Evolutionary conservation across 108 stramenopile genomes (phyloP).

Genomic region (Thalassiosira profunda): DNA sequence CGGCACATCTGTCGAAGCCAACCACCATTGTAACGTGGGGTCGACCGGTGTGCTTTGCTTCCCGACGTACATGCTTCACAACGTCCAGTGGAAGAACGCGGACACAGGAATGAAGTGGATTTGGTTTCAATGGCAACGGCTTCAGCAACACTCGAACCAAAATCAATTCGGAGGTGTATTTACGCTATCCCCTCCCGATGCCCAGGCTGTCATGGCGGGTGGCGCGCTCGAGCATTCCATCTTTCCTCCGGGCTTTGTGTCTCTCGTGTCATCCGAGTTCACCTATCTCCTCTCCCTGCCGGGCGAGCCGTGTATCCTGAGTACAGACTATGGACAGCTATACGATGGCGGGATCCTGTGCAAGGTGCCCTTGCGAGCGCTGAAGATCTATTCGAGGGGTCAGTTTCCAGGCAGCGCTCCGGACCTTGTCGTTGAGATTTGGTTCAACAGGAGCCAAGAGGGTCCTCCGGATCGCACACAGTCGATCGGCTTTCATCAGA

Average conservation of each 20-base stretch:
- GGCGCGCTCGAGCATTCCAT: slow-evolving; percentile 21
- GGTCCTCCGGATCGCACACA: slow-evolving; percentile 26
- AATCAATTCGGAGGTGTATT: slow-evolving; percentile 53
- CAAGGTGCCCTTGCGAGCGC: slow-evolving; percentile 47
- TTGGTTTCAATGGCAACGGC: slow-evolving; percentile 20
- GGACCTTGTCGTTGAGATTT: slow-evolving; percentile 47
- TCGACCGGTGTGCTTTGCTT: slow-evolving; percentile 57
- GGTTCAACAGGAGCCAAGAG: slow-evolving; percentile 39
- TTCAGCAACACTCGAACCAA: background rate
- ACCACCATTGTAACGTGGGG: slow-evolving; percentile 70
- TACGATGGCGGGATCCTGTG: slow-evolving; percentile 59
- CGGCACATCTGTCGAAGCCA: slow-evolving; percentile 54
- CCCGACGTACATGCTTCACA: slow-evolving; percentile 60
- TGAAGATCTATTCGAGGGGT: slow-evolving; percentile 51
- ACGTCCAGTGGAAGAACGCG: slow-evolving; percentile 32
- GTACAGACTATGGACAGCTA: slow-evolving; percentile 18
- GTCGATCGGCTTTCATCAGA: slow-evolving; percentile 47
- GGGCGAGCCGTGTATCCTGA: slow-evolving; percentile 32
- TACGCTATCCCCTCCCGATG: slow-evolving; percentile 50
- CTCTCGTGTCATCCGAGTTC: slow-evolving; percentile 49
- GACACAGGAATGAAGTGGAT: slow-evolving; percentile 16
- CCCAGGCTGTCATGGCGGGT: slow-evolving; percentile 25
- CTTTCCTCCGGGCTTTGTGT: slow-evolving; percentile 59
- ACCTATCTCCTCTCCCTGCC: slow-evolving; percentile 48
- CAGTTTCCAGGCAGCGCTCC: slow-evolving; percentile 31